phyloP scores from a whole-genome alignment of 305 asterid species.

The Galium porrigens region DNA sequence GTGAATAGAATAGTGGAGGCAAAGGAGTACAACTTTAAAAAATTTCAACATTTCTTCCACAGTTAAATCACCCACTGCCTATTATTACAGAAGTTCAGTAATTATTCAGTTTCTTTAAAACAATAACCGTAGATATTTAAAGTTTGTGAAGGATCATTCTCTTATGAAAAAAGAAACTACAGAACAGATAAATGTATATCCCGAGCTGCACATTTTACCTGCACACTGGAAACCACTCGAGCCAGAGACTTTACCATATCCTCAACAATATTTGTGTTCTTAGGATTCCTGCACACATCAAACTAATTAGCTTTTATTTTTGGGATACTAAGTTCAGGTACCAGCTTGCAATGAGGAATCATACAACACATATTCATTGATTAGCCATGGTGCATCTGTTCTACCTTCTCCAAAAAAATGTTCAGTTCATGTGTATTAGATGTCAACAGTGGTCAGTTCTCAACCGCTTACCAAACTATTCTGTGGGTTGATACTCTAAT shows the following conservation, averaged over 20 bases:
- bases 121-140: not conserved
- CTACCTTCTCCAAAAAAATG: not conserved
- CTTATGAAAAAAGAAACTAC: not conserved
- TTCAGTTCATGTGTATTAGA: not conserved
- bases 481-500: not conserved
- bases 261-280: constrained; percentile 82
- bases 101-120: not conserved
- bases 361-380: not conserved
- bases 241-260: constrained; percentile 91
- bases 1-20: not conserved
- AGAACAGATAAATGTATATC: not conserved
- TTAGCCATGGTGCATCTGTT: not conserved
- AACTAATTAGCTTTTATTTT: constrained; percentile 6
- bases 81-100: not conserved
- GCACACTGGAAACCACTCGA: constrained; percentile 75
- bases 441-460: not conserved
- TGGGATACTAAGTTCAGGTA: not conserved
- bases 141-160: not conserved
- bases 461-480: not conserved
- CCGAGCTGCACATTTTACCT: constrained; percentile 32
- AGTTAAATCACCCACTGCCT: not conserved
- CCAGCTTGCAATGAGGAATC: not conserved
- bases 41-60: not conserved
- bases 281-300: constrained; percentile 59
- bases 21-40: not conserved